These are phyloP conservation scores for Fusarium sp. DNA, from an alignment of 2,329 filamentous ascomycete genomes.

Conservation along the genomic window DNA sequence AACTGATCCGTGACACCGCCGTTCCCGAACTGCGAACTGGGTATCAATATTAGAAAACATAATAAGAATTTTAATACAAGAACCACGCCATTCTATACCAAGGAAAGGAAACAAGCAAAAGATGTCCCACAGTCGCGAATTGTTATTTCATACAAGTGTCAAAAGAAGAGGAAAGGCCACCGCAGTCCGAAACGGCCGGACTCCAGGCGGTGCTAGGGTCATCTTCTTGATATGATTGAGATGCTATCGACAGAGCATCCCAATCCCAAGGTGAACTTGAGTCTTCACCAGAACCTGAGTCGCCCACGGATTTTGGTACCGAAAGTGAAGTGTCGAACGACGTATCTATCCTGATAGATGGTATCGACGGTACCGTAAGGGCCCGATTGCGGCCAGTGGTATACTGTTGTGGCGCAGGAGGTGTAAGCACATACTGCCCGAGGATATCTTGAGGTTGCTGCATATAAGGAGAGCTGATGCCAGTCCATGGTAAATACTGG, in stretches of 20 bases:
- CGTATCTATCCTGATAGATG: conserved; percentile 19
- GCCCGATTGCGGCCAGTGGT: not conserved
- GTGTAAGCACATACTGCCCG: not conserved
- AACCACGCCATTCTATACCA: not conserved
- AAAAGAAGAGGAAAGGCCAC: conserved; percentile 8
- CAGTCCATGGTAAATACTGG: conserved; percentile 5
- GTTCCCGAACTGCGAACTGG: not conserved
- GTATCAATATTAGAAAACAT: not conserved
- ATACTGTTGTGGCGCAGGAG: conserved; percentile 2
- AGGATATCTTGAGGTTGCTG: conserved; percentile 2
- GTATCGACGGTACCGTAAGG: conserved; percentile 15
- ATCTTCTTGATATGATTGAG: conserved; percentile 26
- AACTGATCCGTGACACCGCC: conserved; percentile 10
- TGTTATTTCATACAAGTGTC: conserved; percentile 18
- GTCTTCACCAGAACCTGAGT: conserved; percentile 29
- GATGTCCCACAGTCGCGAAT: not conserved
- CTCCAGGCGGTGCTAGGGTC: conserved; percentile 10
- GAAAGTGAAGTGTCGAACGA: conserved; percentile 4
- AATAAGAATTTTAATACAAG: not conserved
- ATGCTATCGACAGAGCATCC: conserved; percentile 16
- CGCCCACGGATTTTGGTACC: not conserved
- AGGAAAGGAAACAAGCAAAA: not conserved
- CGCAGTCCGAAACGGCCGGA: conserved; percentile 20
- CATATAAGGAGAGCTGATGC: not conserved
- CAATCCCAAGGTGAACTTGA: conserved; percentile 28